Evolutionary conservation across 306 rosid genomes (phyloP), one percentile per base, ranked within the genome.

Genomic region (Acacia melanoxylon): DNA sequence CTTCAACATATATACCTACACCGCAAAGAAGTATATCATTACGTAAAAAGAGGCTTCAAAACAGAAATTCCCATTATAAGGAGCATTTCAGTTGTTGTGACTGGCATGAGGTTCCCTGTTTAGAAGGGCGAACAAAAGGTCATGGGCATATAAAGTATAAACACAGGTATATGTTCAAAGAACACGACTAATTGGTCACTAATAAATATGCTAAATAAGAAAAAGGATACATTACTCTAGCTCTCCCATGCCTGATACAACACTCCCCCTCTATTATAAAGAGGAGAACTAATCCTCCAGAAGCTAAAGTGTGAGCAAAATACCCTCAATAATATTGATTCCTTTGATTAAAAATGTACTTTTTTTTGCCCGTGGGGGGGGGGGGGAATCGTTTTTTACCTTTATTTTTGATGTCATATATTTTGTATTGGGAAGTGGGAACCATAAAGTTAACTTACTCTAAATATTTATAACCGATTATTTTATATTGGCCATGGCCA

Each of bases 1-100:
- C 93, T 95, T 95, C 85, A 95, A 83, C 99, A 95, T 85, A 85
- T 95, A 95, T 8, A 93, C 97, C 99, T 95, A 72, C 45, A 63
- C 68, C 13, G 77, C 27, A 78, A 45, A 77, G 62, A 51, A 67
- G 68, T 63, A 63, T 25, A 71, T n/a, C 68, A 80, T 29, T 16
- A 37, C 45, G 46, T 27, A 42, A 44, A 29, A 41, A 67, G 35
- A 15, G 8, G 35, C 44, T 75, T 70, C 35, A 70, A 42, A 70
- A 70, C 25, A n/a, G 12, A 44, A 22, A 12, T 70, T 27, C n/a
- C 11, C 49, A 24, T 42, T 24, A 44, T 6, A 27, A 70, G 56
- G 35, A 19, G 17, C 44, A 40, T 25, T 41, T 59, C 31, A 63
- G 66, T 44, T 71, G 74, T 29, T 17, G 41, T 31, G n/a, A 68